Evolutionary conservation across 1,284 basidiomycete genomes (phyloP).

Genomic region (Garcileccinum viscosum): DNA sequence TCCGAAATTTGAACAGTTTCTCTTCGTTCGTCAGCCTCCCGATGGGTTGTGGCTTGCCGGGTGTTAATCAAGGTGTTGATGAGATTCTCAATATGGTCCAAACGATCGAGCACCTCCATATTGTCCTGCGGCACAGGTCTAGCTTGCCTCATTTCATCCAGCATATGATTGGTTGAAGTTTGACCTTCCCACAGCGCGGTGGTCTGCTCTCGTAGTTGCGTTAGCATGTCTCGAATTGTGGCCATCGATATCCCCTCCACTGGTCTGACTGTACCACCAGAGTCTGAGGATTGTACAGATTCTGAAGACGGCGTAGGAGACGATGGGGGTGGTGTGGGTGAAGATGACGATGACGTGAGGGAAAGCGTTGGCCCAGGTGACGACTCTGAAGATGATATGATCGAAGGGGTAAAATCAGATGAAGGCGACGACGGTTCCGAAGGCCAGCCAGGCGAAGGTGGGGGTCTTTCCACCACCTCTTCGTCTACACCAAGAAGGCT

Average conservation of each 20-base stretch:
- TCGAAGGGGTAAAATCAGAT: conserved; percentile 39
- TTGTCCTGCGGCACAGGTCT: conserved; percentile 35
- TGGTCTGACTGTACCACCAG: conserved; percentile 52
- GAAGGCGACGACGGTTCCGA: conserved; percentile 42
- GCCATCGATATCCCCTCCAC: conserved; percentile 40
- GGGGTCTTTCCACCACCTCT: conserved; percentile 33
- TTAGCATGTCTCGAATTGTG: conserved; percentile 52
- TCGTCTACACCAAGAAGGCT: conserved; percentile 47
- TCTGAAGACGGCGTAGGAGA: conserved; percentile 40
- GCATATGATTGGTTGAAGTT: conserved; percentile 54
- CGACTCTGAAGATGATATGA: conserved; percentile 39
- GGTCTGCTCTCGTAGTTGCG: conserved; percentile 58
- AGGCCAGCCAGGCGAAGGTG: conserved; percentile 36
- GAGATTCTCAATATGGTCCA: conserved; percentile 49
- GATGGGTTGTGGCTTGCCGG: conserved; percentile 12
- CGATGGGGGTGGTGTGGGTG: conserved; percentile 40
- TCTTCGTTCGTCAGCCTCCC: conserved; percentile 18
- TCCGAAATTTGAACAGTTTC: conserved; percentile 23
- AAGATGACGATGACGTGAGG: conserved; percentile 39
- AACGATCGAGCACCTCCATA: conserved; percentile 44
- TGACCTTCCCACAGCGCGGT: conserved; percentile 64
- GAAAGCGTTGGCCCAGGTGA: conserved; percentile 41
- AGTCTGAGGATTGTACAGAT: conserved; percentile 40
- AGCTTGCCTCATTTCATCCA: conserved; percentile 49
- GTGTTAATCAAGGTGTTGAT: conserved; percentile 41